phyloP scores from a whole-genome alignment of 768 basidiomycete species.

The Lactifluus echinatus region DNA sequence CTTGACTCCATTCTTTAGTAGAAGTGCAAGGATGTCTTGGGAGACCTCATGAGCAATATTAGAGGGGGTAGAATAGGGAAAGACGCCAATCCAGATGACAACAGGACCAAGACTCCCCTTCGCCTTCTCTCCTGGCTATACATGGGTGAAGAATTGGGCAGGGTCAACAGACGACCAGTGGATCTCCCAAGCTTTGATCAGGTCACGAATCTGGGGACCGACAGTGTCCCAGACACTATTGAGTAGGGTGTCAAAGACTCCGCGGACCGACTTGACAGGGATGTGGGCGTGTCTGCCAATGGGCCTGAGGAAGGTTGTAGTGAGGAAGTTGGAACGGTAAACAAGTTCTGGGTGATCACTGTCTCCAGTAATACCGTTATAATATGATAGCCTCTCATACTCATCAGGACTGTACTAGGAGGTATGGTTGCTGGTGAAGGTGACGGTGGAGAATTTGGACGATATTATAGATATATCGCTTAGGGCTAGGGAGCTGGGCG shows the following conservation, averaged over 20 bases:
- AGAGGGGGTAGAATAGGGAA: conserved; percentile 3
- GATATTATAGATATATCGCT: too few species aligned
- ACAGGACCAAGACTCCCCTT: conserved; percentile 7
- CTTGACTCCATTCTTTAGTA: background rate
- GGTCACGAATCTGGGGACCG: conserved; percentile 2
- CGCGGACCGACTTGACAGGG: too few species aligned
- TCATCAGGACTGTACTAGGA: too few species aligned
- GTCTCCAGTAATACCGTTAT: background rate
- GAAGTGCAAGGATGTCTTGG: conserved; percentile 3
- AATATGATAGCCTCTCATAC: too few species aligned
- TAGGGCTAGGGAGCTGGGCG: too few species aligned
- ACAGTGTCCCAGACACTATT: too few species aligned
- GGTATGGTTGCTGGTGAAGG: too few species aligned
- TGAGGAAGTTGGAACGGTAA: background rate
- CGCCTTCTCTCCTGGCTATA: background rate
- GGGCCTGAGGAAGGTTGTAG: too few species aligned
- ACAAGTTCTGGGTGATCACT: conserved; percentile 6
- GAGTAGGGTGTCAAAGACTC: too few species aligned
- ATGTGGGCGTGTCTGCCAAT: too few species aligned
- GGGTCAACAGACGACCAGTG: background rate
- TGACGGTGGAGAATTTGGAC: too few species aligned
- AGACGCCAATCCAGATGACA: conserved; percentile 7
- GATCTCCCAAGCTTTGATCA: conserved; percentile 2
- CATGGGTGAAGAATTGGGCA: conserved; percentile 10
- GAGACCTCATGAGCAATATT: conserved; percentile 7